A percentile compares a stretch with the other conserved stretches of the same genome.
These are phyloP conservation scores for Ustilago shanxiensis DNA, from an alignment of 1,284 basidiomycete species.

Conservation along the genomic window DNA sequence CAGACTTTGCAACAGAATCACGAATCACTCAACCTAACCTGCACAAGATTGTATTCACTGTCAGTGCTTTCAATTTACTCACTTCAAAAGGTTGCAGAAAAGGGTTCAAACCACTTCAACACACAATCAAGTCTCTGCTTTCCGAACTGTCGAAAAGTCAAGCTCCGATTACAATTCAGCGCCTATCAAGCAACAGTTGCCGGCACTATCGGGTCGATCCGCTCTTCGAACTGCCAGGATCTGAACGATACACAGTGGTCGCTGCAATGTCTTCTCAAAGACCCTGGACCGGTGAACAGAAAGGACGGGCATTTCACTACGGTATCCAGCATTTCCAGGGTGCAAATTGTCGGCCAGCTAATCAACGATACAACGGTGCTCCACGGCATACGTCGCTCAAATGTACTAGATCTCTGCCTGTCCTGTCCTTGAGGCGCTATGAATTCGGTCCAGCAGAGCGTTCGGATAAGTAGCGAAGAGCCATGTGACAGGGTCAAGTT, in stretches of 20 bases:
- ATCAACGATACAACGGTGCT: background rate
- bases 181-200: no score
- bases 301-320: no score
- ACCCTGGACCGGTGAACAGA: background rate
- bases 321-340: no score
- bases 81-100: background rate
- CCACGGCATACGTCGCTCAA: no score
- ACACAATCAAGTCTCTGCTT: background rate
- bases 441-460: background rate
- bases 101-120: background rate
- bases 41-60: background rate
- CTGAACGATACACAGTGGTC: no score
- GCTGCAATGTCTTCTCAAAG: slow-evolving; percentile 1
- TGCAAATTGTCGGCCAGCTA: slow-evolving; percentile 6
- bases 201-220: no score
- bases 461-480: no score
- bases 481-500: no score
- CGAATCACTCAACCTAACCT: background rate
- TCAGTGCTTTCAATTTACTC: background rate
- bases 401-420: no score
- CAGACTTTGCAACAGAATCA: background rate
- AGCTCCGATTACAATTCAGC: background rate
- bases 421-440: background rate
- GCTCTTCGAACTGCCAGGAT: no score
- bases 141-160: background rate